Evolutionary conservation across 306 rosid genomes (phyloP).

Genomic region (Corylus heterophylla): DNA sequence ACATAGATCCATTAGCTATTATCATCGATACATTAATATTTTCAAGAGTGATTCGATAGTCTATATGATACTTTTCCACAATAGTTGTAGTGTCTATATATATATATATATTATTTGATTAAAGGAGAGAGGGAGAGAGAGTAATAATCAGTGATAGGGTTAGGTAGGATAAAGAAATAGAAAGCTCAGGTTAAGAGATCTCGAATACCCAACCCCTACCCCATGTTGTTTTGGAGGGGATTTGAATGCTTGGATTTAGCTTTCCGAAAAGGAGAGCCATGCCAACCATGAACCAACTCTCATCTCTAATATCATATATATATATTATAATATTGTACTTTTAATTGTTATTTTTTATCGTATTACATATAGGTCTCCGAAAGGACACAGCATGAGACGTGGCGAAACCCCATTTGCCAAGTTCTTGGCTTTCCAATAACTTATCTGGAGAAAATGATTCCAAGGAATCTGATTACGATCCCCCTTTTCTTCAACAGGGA

Average conservation of each 20-base stretch:
- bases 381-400: no score
- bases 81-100: not conserved
- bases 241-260: constrained; percentile 58
- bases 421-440: constrained; percentile 31
- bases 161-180: constrained; percentile 42
- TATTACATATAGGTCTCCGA: not conserved
- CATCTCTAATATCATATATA: constrained; percentile 22
- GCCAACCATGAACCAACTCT: constrained; percentile 67
- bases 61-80: not conserved
- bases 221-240: constrained; percentile 68
- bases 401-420: constrained; percentile 3
- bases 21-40: no score
- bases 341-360: constrained; percentile 7
- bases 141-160: constrained; percentile 9
- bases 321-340: not conserved
- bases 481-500: constrained; percentile 34
- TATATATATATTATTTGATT: constrained; percentile 29
- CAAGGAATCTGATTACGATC: constrained; percentile 47
- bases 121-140: constrained; percentile 25
- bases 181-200: constrained; percentile 45
- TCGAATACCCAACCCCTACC: constrained; percentile 61
- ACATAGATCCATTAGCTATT: no score
- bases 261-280: constrained; percentile 70
- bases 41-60: no score
- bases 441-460: constrained; percentile 17